Base-by-base conservation (phyloP, 441 rosid species). In the Gossypium lobatum region DNA sequence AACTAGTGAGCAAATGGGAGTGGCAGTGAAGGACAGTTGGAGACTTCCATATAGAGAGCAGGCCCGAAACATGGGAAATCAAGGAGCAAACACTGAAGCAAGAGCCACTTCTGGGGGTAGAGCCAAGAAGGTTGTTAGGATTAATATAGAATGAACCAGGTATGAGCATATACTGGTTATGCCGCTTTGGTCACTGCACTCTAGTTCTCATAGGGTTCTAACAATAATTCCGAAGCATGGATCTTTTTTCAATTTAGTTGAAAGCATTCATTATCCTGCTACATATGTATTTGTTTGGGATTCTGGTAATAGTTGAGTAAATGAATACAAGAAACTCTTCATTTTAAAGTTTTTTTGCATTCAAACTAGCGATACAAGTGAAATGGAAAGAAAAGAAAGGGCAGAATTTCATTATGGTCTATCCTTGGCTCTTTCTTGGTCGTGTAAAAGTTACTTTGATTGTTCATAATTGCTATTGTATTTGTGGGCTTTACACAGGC, bases 101-200 rank as follows among this genome's bases (percentile, higher is more conserved):
- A 69, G 83, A 75, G 34, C 76, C 1, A 74, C 42, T 31, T 39
- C 74, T 9, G 69, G 73, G 2, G 79, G 75, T 3, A 78, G 78
- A 65, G 73, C 79, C 50, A 93, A 91, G 72, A 91, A 82, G 18
- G 82, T 87, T 52, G 88, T 93, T 59, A 85, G 95, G 73, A 88
- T 93, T 79, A 91, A 88, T 82, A 89, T 93, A 70, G 96, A 93
- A 25, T 93, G 80, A 80, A 75, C 59, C 55, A 60, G 20, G 25
- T 13, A 10, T 46, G 6, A 13, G 6, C 18, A n/a, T 14, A 18
- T 13, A 0, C 60, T 3, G 21, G 53, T 63, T 50, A 10, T 18
- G 21, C 18, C 25, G 7, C 34, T 14, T 39, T 2, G 21, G 53
- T 7, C 64, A 64, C 64, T 39, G 14, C 17, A 42, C 48, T 48